A percentile compares a stretch with the other conserved stretches of the same genome.
These are phyloP conservation scores for Emmonsiellopsis sp. DNA, from an alignment of 2,329 filamentous ascomycete genomes.

Conservation along the genomic window DNA sequence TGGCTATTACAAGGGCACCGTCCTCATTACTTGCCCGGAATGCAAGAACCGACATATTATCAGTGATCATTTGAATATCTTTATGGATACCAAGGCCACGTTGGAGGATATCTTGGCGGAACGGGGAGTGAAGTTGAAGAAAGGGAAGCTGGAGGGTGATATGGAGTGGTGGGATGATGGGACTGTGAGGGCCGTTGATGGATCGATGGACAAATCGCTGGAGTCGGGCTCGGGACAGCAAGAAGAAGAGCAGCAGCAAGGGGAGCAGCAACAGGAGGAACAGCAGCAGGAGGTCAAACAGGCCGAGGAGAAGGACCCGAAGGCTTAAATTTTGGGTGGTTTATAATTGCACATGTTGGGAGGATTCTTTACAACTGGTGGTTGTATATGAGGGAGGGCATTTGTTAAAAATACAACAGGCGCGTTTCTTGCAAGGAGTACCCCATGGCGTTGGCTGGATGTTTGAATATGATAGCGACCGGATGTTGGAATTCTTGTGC, in stretches of 20 bases:
- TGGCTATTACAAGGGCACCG: constrained; percentile 84
- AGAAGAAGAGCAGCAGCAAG: neutral
- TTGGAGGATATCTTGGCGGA: constrained; percentile 35
- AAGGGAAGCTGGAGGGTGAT: constrained; percentile 71
- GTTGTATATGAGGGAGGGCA: neutral
- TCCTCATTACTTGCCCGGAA: constrained; percentile 76
- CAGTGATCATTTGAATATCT: constrained; percentile 70
- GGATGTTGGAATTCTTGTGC: neutral
- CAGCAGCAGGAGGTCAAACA: neutral
- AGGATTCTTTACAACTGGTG: neutral
- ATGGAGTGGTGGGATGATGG: constrained; percentile 84
- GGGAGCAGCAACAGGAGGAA: neutral
- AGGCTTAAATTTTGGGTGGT: neutral
- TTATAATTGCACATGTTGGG: neutral
- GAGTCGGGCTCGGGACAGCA: neutral
- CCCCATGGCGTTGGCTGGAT: neutral
- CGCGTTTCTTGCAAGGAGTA: neutral
- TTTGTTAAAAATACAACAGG: neutral
- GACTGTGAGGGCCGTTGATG: neutral
- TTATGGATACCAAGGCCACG: constrained; percentile 33
- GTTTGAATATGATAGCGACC: neutral
- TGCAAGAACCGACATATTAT: constrained; percentile 89
- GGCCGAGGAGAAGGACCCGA: neutral
- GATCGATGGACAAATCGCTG: neutral
- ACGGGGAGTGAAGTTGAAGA: constrained; percentile 62